Conservation (phyloP, 352 stramenopile species). For the Elongisporangium prolatum region DNA sequence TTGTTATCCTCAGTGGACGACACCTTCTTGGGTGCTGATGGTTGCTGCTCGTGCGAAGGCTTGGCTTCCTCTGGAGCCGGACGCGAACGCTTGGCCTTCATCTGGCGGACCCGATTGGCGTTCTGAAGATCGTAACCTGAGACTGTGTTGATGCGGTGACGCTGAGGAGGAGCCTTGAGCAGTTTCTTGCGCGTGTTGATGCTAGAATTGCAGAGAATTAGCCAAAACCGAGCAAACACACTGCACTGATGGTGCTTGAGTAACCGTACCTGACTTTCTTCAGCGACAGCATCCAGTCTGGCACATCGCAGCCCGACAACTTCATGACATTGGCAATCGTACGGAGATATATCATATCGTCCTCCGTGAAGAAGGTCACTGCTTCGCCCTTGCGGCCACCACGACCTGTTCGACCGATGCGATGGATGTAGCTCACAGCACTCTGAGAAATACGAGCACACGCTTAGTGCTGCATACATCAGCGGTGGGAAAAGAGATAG, state of each 20-base stretch:
- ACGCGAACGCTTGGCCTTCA: slow-evolving; percentile 25
- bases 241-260: neutral
- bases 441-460: slow-evolving; percentile 27
- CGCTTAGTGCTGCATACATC: neutral
- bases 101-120: slow-evolving; percentile 56
- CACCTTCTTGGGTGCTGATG: slow-evolving; percentile 2
- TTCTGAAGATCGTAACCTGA: slow-evolving; percentile 87
- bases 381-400: slow-evolving; percentile 91
- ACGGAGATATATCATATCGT: slow-evolving; percentile 92
- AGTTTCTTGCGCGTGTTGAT: slow-evolving; percentile 73
- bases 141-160: slow-evolving; percentile 79
- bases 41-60: slow-evolving; percentile 5
- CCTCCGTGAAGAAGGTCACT: slow-evolving; percentile 98
- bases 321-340: slow-evolving; percentile 99
- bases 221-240: neutral
- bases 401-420: slow-evolving; percentile 95
- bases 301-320: slow-evolving; percentile 96
- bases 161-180: slow-evolving; percentile 67
- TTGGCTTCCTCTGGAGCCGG: slow-evolving; percentile 7
- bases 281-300: slow-evolving; percentile 97
- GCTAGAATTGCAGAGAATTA: slow-evolving; percentile 21
- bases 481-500: neutral
- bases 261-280: slow-evolving; percentile 84
- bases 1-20: neutral
- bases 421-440: slow-evolving; percentile 95